phyloP scores from a whole-genome alignment of 2,329 filamentous ascomycete genomes.

The Botrytis pseudocinerea region DNA sequence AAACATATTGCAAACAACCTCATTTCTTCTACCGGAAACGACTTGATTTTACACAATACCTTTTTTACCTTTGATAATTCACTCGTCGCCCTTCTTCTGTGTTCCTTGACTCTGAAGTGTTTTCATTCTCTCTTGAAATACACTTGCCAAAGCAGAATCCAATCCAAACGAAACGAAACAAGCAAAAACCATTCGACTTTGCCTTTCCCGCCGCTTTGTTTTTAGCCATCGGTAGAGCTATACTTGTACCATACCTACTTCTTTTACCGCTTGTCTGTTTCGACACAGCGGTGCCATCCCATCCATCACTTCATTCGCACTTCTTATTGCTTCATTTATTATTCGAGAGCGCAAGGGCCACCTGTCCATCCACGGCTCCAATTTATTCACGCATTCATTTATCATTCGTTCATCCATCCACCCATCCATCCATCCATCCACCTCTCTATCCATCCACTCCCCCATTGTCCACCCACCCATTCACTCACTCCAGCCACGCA shows the following conservation, averaged over 20 bases:
- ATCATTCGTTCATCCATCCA: neutral
- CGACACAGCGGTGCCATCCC: slow-evolving; percentile 19
- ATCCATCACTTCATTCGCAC: neutral
- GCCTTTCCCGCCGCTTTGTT: slow-evolving; percentile 22
- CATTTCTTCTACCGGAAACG: neutral
- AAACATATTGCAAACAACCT: slow-evolving; percentile 13
- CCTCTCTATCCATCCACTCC: neutral
- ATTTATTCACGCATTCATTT: too few relatives aligned
- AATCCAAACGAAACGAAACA: slow-evolving; percentile 9
- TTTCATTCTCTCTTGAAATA: neutral
- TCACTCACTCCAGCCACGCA: neutral
- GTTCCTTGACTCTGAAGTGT: neutral
- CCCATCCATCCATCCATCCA: neutral
- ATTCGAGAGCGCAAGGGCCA: neutral
- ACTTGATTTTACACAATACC: neutral
- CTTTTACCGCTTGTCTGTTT: slow-evolving; percentile 26
- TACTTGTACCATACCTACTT: neutral
- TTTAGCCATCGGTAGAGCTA: neutral
- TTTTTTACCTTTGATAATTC: neutral
- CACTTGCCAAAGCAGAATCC: neutral
- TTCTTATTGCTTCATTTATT: neutral
- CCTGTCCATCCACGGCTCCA: too few relatives aligned
- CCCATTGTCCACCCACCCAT: neutral
- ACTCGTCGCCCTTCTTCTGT: neutral
- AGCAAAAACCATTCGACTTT: slow-evolving; percentile 36